These are phyloP conservation scores for Tetrapisispora pingtungensis DNA, from an alignment of 805 yeast genomes.

Conservation along the genomic window DNA sequence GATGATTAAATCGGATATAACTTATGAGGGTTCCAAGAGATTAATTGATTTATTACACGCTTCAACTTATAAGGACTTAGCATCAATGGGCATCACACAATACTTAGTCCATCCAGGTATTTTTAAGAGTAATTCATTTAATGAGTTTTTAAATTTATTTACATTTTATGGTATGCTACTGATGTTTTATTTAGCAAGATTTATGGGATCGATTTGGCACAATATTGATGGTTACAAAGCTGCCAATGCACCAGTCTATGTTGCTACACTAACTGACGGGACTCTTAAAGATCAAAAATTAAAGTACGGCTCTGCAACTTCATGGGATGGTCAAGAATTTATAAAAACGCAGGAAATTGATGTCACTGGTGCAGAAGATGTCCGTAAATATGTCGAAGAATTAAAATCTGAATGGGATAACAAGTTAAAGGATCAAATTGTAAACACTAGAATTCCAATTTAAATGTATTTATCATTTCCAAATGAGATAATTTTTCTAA, in stretches of 20 bases:
- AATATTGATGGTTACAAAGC: slow-evolving; percentile 82
- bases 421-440: slow-evolving; percentile 63
- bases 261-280: slow-evolving; percentile 41
- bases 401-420: slow-evolving; percentile 64
- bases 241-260: slow-evolving; percentile 76
- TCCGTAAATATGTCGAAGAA: slow-evolving; percentile 50
- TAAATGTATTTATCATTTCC: slow-evolving; percentile 1
- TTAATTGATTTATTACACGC: slow-evolving; percentile 73
- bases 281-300: slow-evolving; percentile 37
- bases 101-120: slow-evolving; percentile 92
- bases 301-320: slow-evolving; percentile 66
- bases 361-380: slow-evolving; percentile 53
- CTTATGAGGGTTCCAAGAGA: slow-evolving; percentile 91
- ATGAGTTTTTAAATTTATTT: slow-evolving; percentile 62
- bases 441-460: slow-evolving; percentile 33
- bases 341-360: slow-evolving; percentile 49
- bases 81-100: slow-evolving; percentile 48
- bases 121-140: slow-evolving; percentile 73
- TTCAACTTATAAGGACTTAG: slow-evolving; percentile 50
- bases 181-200: slow-evolving; percentile 74
- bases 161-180: slow-evolving; percentile 80
- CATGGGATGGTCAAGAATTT: slow-evolving; percentile 54
- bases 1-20: slow-evolving; percentile 47
- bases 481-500: too few species aligned
- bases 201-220: slow-evolving; percentile 79